Evolutionary conservation across 148 eudicot species (phyloP), one percentile per base, ranked within the genome.

Genomic region (Rhododendron molle): DNA sequence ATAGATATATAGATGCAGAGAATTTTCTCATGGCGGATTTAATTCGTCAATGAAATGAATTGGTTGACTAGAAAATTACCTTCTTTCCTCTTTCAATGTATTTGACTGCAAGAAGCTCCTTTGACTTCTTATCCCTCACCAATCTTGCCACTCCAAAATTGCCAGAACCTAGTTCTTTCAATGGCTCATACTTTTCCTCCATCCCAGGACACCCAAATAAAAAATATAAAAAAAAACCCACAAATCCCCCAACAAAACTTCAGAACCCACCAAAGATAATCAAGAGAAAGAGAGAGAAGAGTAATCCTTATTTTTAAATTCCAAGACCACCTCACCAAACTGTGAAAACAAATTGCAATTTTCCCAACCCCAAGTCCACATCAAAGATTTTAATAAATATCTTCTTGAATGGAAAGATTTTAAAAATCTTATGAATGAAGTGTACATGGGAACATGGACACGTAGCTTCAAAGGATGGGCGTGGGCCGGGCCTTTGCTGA

Each of bases 71-170:
- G 89, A 18, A 58, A 18, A 36, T 76, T 77, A 77, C 80, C 80
- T 77, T 77, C 26, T 43, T 84, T 16, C 92, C 94, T 86, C 94
- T 86, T 88, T 92, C 94, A 56, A 92, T 92, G 86, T 89, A 92
- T 88, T 92, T 92, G 85, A 90, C 87, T 26, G 92, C 94, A 90
- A 89, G 84, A 87, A 88, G 92, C 56, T 89, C 83, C 67, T 90
- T 88, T 10, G 92, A 90, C 43, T 90, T 89, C 86, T 92, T 90
- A 82, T 92, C 92, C 52, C 80, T 88, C 8, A 92, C 94, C 90
- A 92, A 78, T 58, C 87, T 90, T 38, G 94, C 94, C 36, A 92
- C 94, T 47, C 94, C 85, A 72, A 83, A 83, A 83, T 83, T 83
- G n/a, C 85, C 85, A 83, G 85, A 83, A 83, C 85, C 85, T 9